Base-by-base conservation (phyloP, 768 basidiomycete genomes). In the Tephrocybe sp. region DNA sequence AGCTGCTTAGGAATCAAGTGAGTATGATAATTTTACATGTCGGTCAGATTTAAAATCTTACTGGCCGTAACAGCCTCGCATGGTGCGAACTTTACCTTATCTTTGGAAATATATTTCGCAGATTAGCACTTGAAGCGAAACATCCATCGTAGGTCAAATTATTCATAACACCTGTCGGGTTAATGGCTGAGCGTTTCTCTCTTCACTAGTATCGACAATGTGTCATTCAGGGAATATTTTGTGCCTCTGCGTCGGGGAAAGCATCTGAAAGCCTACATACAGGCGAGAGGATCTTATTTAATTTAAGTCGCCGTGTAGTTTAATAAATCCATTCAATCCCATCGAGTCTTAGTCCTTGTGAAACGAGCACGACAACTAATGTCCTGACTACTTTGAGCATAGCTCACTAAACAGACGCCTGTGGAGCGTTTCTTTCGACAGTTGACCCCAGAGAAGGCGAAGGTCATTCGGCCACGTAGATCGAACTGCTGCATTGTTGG, bases 161-260 rank as follows among this genome's bases (percentile, higher is more conserved):
- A n/a, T n/a, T n/a, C n/a, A n/a, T n/a, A n/a, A 14, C 7, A 5
- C 26, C 17, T 30, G 3, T 23, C 39, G n/a, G 11, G 47, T 40
- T 47, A 14, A 43, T 26, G 46, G 12, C 45, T 23, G n/a, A 46
- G 35, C 4, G 45, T 43, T n/a, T n/a, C 26, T 31, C 23, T 36
- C 10, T 6, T 30, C 10, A 11, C 14, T n/a, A 68, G 69, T 6
- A 54, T 65, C 23, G 64, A 67, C 22, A 60, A 67, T 46, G 64
- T 72, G 31, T 66, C 59, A 43, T 70, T 61, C 50, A 62, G 66
- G 16, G 69, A 69, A 49, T 71, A 69, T 42, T 71, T 71, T 45
- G 65, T 71, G 17, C 67, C 68, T 2, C 57, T 71, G n/a, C 66
- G 62, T 54, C 60, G 68, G 1, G 68, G 68, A 26, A 55, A 61